phyloP scores from a whole-genome alignment of 768 basidiomycete genomes.

The Psilocybe azurescens region DNA sequence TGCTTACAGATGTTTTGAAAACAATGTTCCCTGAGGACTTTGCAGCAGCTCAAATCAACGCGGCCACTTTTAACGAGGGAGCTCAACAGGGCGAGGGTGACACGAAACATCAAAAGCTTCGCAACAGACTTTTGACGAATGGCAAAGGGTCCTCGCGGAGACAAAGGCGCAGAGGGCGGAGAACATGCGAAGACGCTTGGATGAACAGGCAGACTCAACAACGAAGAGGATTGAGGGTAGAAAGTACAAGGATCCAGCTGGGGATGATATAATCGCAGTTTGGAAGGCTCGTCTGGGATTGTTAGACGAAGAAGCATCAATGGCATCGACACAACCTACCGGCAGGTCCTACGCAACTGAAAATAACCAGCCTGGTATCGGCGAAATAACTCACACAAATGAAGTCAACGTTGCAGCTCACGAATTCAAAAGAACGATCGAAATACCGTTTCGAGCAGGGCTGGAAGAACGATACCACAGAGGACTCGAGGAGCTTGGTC shows the following conservation, averaged over 20 bases:
- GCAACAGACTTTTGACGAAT: slow-evolving; percentile 3
- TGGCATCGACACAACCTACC: no score
- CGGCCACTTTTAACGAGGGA: no score
- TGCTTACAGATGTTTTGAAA: neutral
- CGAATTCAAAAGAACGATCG: no score
- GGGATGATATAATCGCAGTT: neutral
- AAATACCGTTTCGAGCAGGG: no score
- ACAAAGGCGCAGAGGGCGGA: neutral
- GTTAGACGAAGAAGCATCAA: no score
- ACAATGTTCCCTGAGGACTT: neutral
- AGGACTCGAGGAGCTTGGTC: no score
- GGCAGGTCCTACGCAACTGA: no score
- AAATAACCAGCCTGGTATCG: no score
- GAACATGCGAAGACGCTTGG: neutral
- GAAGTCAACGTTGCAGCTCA: no score
- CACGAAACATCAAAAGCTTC: slow-evolving; percentile 4
- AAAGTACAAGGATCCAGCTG: slow-evolving; percentile 1
- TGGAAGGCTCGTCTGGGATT: neutral
- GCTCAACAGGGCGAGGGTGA: neutral
- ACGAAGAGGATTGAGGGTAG: neutral
- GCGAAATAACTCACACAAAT: no score
- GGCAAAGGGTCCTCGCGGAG: neutral
- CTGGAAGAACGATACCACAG: no score
- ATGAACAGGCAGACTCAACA: neutral
- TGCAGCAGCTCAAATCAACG: no score